Conservation (phyloP, 306 rosid genomes). For the Medicago arabica region DNA sequence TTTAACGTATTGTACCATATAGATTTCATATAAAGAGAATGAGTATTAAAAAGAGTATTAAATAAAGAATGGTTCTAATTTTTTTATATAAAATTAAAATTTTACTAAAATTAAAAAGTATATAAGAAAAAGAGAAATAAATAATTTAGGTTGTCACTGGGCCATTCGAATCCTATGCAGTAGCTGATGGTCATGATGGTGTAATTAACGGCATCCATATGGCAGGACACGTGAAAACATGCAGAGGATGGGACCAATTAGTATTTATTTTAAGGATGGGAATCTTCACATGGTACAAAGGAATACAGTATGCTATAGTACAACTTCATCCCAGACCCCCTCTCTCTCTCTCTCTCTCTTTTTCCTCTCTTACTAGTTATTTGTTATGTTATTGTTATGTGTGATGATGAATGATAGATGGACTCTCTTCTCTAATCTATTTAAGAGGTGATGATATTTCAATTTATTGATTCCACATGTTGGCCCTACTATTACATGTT, state of each 20-base stretch:
- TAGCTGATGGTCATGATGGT: slow-evolving; percentile 81
- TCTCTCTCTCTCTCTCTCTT: not conserved
- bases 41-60: too few relatives aligned
- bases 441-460: slow-evolving; percentile 1
- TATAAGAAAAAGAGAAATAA: not conserved
- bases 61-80: too few relatives aligned
- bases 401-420: too few relatives aligned
- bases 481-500: slow-evolving; percentile 39
- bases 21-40: too few relatives aligned
- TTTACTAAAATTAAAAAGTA: too few relatives aligned
- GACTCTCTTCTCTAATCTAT: not conserved
- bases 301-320: slow-evolving; percentile 44
- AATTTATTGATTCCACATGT: slow-evolving; percentile 28
- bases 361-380: not conserved
- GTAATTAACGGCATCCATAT: slow-evolving; percentile 85
- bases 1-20: too few relatives aligned
- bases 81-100: too few relatives aligned
- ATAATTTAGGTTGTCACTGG: slow-evolving; percentile 47
- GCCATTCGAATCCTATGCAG: slow-evolving; percentile 93
- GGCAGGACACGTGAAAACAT: slow-evolving; percentile 98
- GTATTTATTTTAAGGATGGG: slow-evolving; percentile 60
- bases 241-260: slow-evolving; percentile 89
- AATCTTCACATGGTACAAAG: slow-evolving; percentile 53
- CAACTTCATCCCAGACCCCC: slow-evolving; percentile 16
- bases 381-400: too few relatives aligned